Evolutionary conservation across 768 basidiomycete species (phyloP).

Genomic region (Mycena leptocephala): DNA sequence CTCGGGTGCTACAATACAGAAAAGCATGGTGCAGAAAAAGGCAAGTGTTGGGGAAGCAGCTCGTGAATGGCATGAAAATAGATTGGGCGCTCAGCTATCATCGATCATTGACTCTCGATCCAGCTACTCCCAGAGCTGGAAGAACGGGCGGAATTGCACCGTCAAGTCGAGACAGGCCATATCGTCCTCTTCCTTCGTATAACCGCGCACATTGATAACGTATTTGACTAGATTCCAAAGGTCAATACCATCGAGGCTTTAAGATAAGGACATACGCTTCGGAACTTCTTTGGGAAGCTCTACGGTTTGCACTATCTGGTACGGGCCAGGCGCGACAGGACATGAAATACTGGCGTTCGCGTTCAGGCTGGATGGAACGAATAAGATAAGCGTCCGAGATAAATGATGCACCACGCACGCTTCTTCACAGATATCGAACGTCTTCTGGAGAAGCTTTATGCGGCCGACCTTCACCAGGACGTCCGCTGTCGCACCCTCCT

Average conservation of each 20-base stretch:
- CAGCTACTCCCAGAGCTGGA: conserved; percentile 31
- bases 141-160: conserved; percentile 29
- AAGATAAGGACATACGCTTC: not conserved
- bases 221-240: conserved; percentile 25
- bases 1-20: too few species aligned
- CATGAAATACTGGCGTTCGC: not conserved
- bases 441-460: conserved; percentile 76
- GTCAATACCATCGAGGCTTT: not conserved
- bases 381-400: not conserved
- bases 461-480: conserved; percentile 79
- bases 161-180: conserved; percentile 31
- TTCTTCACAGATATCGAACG: conserved; percentile 82
- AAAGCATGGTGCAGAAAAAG: too few species aligned
- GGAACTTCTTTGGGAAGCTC: conserved; percentile 4
- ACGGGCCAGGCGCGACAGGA: not conserved
- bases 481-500: conserved; percentile 83
- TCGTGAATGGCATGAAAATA: too few species aligned
- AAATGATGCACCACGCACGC: conserved; percentile 64
- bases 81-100: too few species aligned
- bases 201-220: conserved; percentile 24
- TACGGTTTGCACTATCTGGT: not conserved
- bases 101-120: too few species aligned
- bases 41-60: too few species aligned
- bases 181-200: conserved; percentile 22
- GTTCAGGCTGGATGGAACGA: not conserved